A percentile compares a stretch with the other conserved stretches of the same genome.
phyloP scores from a whole-genome alignment of 73 alveolate genomes.

The Tetrahymena thermophila region DNA sequence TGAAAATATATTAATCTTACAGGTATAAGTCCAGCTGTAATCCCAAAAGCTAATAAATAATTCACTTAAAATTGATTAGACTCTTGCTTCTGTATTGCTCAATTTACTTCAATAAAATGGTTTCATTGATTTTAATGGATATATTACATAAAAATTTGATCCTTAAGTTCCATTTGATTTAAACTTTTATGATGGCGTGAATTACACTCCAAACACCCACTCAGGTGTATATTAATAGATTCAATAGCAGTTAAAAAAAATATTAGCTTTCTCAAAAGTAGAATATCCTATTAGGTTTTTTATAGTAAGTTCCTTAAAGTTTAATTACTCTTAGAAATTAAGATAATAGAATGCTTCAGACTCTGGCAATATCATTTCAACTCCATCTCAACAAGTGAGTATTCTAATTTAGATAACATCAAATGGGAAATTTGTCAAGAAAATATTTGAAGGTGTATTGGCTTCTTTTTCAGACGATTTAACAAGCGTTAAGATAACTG shows the following conservation, averaged over 20 bases:
- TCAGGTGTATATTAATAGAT: neutral
- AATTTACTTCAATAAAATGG: neutral
- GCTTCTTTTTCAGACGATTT: neutral
- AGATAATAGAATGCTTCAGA: neutral
- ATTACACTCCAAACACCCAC: neutral
- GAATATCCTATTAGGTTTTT: neutral
- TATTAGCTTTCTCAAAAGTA: neutral
- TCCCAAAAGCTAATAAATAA: neutral
- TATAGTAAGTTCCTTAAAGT: neutral
- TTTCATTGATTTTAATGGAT: neutral
- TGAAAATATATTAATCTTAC: neutral
- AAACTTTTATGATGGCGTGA: neutral
- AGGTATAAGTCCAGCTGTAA: neutral
- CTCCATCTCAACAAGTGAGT: neutral
- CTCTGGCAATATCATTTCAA: neutral
- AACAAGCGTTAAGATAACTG: neutral
- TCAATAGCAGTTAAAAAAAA: neutral
- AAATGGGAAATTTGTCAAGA: neutral
- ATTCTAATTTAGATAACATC: neutral
- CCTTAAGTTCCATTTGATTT: neutral
- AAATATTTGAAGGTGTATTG: neutral
- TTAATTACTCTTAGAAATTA: neutral
- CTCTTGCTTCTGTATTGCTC: neutral
- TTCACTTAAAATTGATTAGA: neutral
- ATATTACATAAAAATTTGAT: neutral